Percentiles rank a stretch among this genome's conserved stretches.
Conservation (phyloP, 768 basidiomycete species). For the Boletus sp. region DNA sequence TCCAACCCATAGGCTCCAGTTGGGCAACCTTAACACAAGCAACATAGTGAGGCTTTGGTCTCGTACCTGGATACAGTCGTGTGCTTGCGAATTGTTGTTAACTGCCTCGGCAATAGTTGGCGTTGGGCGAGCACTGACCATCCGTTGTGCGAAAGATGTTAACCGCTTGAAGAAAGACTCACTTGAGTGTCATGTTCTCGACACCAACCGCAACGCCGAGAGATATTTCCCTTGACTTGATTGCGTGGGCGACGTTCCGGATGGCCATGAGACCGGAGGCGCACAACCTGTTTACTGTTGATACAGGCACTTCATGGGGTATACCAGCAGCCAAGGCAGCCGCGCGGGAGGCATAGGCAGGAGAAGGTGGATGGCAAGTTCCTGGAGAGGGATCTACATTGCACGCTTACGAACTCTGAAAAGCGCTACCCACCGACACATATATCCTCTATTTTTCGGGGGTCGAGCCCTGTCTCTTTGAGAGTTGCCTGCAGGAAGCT, state of each 20-base stretch:
- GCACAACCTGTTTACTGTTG: constrained; percentile 90
- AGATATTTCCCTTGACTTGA: constrained; percentile 77
- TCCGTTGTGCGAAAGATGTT: background rate
- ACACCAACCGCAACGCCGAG: constrained; percentile 82
- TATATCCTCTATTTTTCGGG: constrained; percentile 73
- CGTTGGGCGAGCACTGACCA: constrained; percentile 64
- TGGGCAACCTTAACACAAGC: background rate
- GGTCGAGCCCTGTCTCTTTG: constrained; percentile 62
- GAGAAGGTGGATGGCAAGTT: constrained; percentile 81
- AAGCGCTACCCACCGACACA: constrained; percentile 60
- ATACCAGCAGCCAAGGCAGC: constrained; percentile 88
- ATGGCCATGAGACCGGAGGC: constrained; percentile 95
- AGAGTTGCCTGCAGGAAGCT: constrained; percentile 52
- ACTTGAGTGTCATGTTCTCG: constrained; percentile 84
- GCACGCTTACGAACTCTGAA: background rate
- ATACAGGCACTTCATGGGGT: constrained; percentile 81
- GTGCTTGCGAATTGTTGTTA: constrained; percentile 56
- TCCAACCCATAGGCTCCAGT: constrained; percentile 89
- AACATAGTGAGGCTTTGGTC: background rate
- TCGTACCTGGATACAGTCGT: constrained; percentile 67
- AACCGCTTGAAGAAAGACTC: constrained; percentile 20
- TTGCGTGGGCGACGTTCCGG: constrained; percentile 82
- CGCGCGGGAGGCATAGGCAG: constrained; percentile 78
- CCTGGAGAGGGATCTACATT: constrained; percentile 38
- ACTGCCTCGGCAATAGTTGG: constrained; percentile 62